phyloP scores from a whole-genome alignment of 345 rosid genomes.

The Arabis alpina region DNA sequence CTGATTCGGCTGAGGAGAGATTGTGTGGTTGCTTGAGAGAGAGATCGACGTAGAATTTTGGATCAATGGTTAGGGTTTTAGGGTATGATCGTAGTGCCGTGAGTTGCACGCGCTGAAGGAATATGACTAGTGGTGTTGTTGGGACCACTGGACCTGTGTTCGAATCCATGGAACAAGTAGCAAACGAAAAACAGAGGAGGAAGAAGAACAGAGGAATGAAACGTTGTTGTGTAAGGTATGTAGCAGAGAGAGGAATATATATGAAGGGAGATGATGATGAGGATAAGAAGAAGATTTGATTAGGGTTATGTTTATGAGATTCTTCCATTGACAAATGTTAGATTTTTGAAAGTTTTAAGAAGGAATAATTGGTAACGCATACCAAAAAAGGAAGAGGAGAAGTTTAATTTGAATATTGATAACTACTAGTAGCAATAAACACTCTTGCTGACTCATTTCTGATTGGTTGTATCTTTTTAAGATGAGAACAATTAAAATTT shows the following conservation, averaged over 20 bases:
- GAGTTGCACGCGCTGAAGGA: constrained; percentile 72
- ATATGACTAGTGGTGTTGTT: constrained; percentile 51
- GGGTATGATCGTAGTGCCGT: constrained; percentile 61
- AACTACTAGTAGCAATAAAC: not conserved
- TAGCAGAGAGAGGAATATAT: constrained; percentile 4
- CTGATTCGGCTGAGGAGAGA: constrained; percentile 52
- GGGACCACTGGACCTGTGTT: constrained; percentile 43
- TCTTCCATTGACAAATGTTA: not conserved
- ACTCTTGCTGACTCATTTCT: constrained; percentile 15
- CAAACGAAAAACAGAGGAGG: constrained; percentile 23
- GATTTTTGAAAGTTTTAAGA: not conserved
- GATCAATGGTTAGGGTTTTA: constrained; percentile 48
- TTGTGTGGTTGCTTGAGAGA: constrained; percentile 52
- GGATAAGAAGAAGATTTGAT: constrained; percentile 3
- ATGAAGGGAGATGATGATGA: not conserved
- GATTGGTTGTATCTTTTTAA: not conserved
- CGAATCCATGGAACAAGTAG: not conserved
- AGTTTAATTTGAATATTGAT: not conserved
- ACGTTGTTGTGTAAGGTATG: constrained; percentile 1
- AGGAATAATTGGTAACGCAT: not conserved
- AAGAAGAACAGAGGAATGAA: constrained; percentile 6
- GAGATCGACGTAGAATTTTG: constrained; percentile 71
- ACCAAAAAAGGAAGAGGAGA: not conserved
- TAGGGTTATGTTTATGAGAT: not conserved
- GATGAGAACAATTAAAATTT: constrained; percentile 1